Conservation (phyloP, 106 monocot species). For the Xerophyta viscosa region DNA sequence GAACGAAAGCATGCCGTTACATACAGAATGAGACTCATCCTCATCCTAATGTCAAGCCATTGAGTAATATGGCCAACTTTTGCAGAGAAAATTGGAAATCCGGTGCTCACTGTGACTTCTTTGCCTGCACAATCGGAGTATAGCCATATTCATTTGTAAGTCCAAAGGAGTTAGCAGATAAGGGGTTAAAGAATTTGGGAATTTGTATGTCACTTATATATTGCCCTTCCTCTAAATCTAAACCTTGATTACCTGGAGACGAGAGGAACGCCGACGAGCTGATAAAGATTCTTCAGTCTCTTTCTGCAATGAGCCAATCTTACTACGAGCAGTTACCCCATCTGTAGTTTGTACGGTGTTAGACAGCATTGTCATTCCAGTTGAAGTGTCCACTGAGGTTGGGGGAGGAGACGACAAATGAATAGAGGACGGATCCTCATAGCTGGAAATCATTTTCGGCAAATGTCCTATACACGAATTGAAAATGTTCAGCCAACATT, state of each 20-base stretch:
- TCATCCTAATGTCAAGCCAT: too few relatives aligned
- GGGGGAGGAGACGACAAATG: constrained; percentile 3
- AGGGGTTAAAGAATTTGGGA: too few relatives aligned
- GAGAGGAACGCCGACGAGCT: constrained; percentile 14
- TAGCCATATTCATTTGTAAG: too few relatives aligned
- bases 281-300: constrained; percentile 8
- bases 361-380: background rate
- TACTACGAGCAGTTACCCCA: background rate
- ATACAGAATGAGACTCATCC: too few relatives aligned
- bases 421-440: background rate
- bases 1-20: too few relatives aligned
- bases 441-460: background rate
- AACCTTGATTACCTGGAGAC: constrained; percentile 16
- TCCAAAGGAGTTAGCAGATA: too few relatives aligned
- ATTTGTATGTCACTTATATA: too few relatives aligned
- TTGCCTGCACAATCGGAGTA: too few relatives aligned
- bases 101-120: too few relatives aligned
- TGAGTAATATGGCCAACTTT: too few relatives aligned
- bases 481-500: background rate
- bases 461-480: background rate
- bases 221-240: too few relatives aligned
- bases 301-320: background rate
- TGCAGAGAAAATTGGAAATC: too few relatives aligned
- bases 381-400: constrained; percentile 1
- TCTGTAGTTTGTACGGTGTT: background rate